Evolutionary conservation across 139 green algal genomes (phyloP), one percentile per base, ranked within the genome.

Genomic region (Chlorella sorokiniana): DNA sequence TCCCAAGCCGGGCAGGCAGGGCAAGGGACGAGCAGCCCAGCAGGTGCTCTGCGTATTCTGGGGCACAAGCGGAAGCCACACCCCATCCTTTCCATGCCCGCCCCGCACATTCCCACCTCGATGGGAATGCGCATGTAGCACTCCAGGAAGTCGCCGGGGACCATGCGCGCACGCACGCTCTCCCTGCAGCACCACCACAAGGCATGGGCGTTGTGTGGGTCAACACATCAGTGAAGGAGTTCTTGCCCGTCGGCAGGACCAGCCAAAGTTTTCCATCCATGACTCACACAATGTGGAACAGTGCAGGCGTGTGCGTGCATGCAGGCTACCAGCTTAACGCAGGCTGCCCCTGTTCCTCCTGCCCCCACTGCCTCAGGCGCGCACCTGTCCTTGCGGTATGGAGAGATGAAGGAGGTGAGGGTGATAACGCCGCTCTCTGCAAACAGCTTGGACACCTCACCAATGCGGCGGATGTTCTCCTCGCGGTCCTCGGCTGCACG

Each of bases 391-490:
- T 40, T 79, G 63, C 63, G 80, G 85, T 98, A 99, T n/a, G 96
- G 96, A 4, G 93, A 98, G 76, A 99, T 98, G 88, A 98, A 98
- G 83, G 87, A 93, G 29, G 97, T 93, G 0, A 99, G 87, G 1
- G 95, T 97, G 81, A 99, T 94, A n/a, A 98, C 63, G 29, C 95
- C 74, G 31, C 90, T 86, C 75, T 98, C 94, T 1, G 94, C 90
- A 72, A 98, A 95, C 37, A 99, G 91, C 88, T 98, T 98, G 62
- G 92, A 89, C 0, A 98, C 96, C 91, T 99, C 95, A 44, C 95
- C 93, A 29, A 98, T 94, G 61, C 96, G 89, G 0, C 96, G 90
- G 79, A 98, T 98, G 91, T 99, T 99, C 84, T 99, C 96, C 72
- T 93, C 88, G 20, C 96, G 88, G 79, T 98, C 95, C 74, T 79